These are phyloP conservation scores for Diaporthe nobilis DNA, from an alignment of 2,329 filamentous ascomycete species.

Conservation along the genomic window DNA sequence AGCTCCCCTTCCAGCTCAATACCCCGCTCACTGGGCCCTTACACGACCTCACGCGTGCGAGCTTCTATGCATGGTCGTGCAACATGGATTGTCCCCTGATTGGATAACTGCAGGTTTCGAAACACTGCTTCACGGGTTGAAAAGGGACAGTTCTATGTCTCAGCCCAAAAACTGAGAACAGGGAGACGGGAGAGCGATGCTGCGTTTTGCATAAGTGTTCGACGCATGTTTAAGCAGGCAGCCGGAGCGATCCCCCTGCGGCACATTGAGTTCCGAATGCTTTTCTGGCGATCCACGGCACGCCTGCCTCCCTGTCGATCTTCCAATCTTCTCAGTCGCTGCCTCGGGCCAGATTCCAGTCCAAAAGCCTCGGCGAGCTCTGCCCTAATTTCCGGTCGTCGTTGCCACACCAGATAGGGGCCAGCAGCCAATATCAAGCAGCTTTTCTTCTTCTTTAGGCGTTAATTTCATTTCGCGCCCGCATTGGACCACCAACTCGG, in stretches of 20 bases:
- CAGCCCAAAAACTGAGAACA: slow-evolving; percentile 4
- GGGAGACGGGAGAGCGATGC: neutral
- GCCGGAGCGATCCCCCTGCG: neutral
- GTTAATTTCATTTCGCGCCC: neutral
- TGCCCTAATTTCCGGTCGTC: slow-evolving; percentile 7
- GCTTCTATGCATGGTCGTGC: slow-evolving; percentile 8
- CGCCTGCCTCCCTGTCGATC: slow-evolving; percentile 23
- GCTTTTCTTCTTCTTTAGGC: neutral
- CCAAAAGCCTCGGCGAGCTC: slow-evolving; percentile 11
- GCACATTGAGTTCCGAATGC: slow-evolving; percentile 14
- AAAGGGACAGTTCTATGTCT: slow-evolving; percentile 26
- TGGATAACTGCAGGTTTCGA: slow-evolving; percentile 24
- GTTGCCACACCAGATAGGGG: slow-evolving; percentile 23
- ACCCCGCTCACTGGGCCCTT: neutral
- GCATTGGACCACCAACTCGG: neutral
- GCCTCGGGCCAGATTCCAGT: slow-evolving; percentile 20
- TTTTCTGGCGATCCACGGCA: slow-evolving; percentile 31
- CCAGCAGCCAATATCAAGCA: neutral
- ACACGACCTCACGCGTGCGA: slow-evolving; percentile 12
- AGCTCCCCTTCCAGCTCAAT: neutral
- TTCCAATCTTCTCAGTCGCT: neutral
- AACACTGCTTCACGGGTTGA: slow-evolving; percentile 12
- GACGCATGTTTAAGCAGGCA: slow-evolving; percentile 4
- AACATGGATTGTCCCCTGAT: neutral
- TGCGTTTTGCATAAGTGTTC: neutral